Percentiles rank a stretch among this genome's conserved stretches.
Evolutionary conservation across 2,329 filamentous ascomycete species (phyloP).

Genomic region (Rachicladosporium sp.): DNA sequence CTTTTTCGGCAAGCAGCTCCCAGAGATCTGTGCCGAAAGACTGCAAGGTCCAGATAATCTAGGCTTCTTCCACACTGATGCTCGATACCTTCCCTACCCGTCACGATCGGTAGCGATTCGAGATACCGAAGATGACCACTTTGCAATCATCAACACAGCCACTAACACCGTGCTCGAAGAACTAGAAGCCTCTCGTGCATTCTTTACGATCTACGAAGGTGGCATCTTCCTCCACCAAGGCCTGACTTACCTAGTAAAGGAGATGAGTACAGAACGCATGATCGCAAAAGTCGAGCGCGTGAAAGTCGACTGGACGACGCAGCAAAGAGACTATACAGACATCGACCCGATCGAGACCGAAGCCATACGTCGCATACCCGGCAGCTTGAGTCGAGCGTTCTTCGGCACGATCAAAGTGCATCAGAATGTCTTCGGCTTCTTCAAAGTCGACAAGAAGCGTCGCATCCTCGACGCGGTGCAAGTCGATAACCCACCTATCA

Average conservation of each 20-base stretch:
- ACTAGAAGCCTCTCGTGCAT: conserved; percentile 84
- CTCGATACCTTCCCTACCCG: conserved; percentile 74
- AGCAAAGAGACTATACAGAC: conserved; percentile 85
- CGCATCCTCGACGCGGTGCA: conserved; percentile 83
- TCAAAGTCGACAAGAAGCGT: conserved; percentile 81
- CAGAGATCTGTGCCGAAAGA: conserved; percentile 58
- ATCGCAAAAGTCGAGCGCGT: conserved; percentile 82
- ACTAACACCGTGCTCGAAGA: conserved; percentile 83
- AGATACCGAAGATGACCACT: conserved; percentile 82
- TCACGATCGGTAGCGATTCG: conserved; percentile 76
- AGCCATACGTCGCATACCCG: conserved; percentile 59
- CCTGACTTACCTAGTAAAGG: conserved; percentile 80
- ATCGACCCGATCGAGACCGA: conserved; percentile 90
- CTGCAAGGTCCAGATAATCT: conserved; percentile 55
- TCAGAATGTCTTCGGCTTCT: conserved; percentile 88
- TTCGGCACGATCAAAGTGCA: conserved; percentile 77
- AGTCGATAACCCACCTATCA: conserved; percentile 85
- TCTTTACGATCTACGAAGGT: conserved; percentile 92
- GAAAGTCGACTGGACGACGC: conserved; percentile 88
- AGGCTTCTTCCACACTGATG: conserved; percentile 83
- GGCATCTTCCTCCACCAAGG: conserved; percentile 96
- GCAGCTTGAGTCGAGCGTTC: conserved; percentile 58
- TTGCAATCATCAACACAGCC: conserved; percentile 79
- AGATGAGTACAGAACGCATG: conserved; percentile 67
- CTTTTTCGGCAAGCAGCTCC: conserved; percentile 70